These are phyloP conservation scores for Trichoderma koningii DNA, from an alignment of 2,329 filamentous ascomycete species.

Conservation along the genomic window DNA sequence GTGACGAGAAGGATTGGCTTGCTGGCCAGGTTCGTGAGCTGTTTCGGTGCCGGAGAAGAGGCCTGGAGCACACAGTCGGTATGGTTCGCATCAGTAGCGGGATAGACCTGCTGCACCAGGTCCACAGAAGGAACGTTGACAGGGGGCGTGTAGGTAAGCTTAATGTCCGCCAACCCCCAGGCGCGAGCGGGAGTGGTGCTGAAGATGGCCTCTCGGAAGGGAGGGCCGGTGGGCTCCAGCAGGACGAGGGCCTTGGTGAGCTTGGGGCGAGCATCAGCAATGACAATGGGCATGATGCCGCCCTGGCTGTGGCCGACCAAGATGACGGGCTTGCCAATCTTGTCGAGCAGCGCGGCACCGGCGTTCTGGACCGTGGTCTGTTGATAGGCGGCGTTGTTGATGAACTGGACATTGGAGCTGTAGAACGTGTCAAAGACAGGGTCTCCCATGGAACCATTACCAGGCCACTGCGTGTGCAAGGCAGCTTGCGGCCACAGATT, in stretches of 20 bases:
- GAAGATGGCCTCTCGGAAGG: conserved; percentile 48
- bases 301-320: conserved; percentile 52
- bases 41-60: conserved; percentile 26
- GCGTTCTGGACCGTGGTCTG: conserved; percentile 44
- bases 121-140: conserved; percentile 42
- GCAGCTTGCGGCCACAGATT: conserved; percentile 45
- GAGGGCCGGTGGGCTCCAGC: conserved; percentile 51
- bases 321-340: conserved; percentile 45
- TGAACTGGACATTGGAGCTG: conserved; percentile 44
- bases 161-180: conserved; percentile 53
- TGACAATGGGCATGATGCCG: conserved; percentile 45
- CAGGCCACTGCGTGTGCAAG: conserved; percentile 49
- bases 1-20: conserved; percentile 37
- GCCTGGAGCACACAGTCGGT: conserved; percentile 42
- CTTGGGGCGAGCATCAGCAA: conserved; percentile 46
- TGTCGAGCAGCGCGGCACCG: conserved; percentile 47
- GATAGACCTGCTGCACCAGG: conserved; percentile 37
- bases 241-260: conserved; percentile 47
- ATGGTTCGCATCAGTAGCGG: conserved; percentile 31
- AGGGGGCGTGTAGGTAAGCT: conserved; percentile 50
- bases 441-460: conserved; percentile 44
- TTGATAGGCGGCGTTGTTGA: conserved; percentile 39
- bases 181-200: conserved; percentile 39
- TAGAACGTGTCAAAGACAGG: conserved; percentile 47
- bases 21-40: conserved; percentile 27